These are phyloP conservation scores for Colletotrichum sublineola DNA, from an alignment of 2,329 filamentous ascomycete genomes.

Conservation along the genomic window DNA sequence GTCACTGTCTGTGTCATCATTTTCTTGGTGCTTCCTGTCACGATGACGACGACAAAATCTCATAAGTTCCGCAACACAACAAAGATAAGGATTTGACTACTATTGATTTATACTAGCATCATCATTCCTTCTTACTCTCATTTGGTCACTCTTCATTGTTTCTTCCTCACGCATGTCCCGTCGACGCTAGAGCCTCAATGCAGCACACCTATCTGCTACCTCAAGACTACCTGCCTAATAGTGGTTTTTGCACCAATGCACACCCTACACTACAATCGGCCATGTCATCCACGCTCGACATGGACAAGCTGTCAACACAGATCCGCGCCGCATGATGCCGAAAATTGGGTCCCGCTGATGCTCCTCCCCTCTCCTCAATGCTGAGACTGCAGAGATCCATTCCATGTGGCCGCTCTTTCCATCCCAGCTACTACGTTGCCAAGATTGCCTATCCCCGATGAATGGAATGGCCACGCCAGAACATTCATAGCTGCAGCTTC, in stretches of 20 bases:
- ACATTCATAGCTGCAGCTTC: neutral
- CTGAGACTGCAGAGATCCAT: neutral
- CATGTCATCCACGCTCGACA: slow-evolving; percentile 15
- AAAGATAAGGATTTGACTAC: neutral
- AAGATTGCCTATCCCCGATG: neutral
- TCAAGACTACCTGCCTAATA: neutral
- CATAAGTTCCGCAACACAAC: neutral
- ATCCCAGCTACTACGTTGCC: neutral
- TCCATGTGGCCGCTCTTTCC: neutral
- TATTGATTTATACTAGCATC: neutral
- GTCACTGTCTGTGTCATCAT: neutral
- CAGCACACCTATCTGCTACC: neutral
- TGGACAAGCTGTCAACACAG: neutral
- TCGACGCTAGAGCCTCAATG: neutral
- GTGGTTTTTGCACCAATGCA: slow-evolving; percentile 6
- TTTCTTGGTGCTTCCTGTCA: neutral
- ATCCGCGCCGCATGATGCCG: slow-evolving; percentile 25
- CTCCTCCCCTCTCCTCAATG: neutral
- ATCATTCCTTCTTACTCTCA: neutral
- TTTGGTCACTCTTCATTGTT: neutral
- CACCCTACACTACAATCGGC: neutral
- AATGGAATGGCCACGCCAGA: neutral
- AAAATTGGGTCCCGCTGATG: slow-evolving; percentile 10
- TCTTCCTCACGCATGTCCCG: neutral
- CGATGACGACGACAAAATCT: neutral